A percentile compares a stretch with the other conserved stretches of the same genome.
phyloP scores from a whole-genome alignment of 192 early-diverging fungal genomes.

The Podila horticola region DNA sequence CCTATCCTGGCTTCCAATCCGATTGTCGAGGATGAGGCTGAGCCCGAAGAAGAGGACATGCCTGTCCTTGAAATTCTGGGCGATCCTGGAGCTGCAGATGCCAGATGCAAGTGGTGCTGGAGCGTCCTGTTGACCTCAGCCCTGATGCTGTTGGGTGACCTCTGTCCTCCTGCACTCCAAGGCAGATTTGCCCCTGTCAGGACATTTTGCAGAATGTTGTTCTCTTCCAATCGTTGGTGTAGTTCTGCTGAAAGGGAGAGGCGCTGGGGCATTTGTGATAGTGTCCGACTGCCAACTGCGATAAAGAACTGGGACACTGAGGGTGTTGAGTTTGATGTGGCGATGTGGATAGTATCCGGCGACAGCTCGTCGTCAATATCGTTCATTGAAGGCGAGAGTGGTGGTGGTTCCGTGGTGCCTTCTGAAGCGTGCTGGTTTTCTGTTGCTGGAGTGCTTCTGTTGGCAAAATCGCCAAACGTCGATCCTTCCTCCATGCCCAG shows the following conservation, averaged over 20 bases:
- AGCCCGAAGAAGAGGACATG: background rate
- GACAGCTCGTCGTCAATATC: constrained; percentile 3
- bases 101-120: background rate
- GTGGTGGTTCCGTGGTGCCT: too few species aligned
- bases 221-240: constrained; percentile 33
- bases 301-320: background rate
- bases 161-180: constrained; percentile 5
- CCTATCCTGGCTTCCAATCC: background rate
- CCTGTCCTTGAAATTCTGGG: background rate
- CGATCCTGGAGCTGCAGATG: background rate
- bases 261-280: constrained; percentile 10
- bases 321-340: background rate
- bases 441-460: background rate
- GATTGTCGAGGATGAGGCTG: constrained; percentile 1
- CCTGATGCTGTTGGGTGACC: constrained; percentile 3
- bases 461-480: background rate
- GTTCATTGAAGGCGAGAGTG: background rate
- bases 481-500: background rate
- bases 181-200: constrained; percentile 12
- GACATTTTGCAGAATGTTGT: constrained; percentile 42
- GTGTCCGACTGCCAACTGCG: background rate
- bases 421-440: too few species aligned
- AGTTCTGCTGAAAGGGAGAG: constrained; percentile 45
- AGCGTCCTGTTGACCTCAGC: constrained; percentile 1
- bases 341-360: background rate